Conservation (phyloP, 2,329 filamentous ascomycete genomes). For the Trichoderma hamatum region DNA sequence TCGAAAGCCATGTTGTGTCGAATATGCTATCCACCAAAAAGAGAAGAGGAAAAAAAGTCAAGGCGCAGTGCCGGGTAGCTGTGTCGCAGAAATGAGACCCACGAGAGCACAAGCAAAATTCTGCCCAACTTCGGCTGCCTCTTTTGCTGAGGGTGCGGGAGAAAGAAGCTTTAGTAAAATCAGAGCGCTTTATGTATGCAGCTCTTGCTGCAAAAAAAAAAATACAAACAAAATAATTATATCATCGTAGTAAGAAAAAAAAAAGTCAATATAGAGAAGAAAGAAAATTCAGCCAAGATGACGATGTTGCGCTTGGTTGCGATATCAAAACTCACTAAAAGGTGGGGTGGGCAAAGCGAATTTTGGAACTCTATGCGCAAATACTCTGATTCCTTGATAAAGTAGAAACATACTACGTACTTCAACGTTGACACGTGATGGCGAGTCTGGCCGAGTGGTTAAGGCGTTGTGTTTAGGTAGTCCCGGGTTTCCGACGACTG, state of each 20-base stretch:
- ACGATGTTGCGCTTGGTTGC: not conserved
- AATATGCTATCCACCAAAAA: not conserved
- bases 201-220: not conserved
- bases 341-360: not conserved
- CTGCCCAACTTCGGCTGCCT: not conserved
- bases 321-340: not conserved
- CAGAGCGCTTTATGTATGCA: not conserved
- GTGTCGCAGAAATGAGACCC: not conserved
- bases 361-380: not conserved
- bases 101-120: not conserved
- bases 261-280: not conserved
- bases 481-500: conserved; percentile 27
- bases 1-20: conserved; percentile 45
- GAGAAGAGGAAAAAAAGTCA: not conserved
- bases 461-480: conserved; percentile 59
- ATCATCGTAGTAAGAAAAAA: not conserved
- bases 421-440: conserved; percentile 12
- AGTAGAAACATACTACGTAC: not conserved
- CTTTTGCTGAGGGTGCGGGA: not conserved
- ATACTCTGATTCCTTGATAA: not conserved
- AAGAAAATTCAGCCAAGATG: not conserved
- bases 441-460: conserved; percentile 58
- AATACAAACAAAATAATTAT: not conserved
- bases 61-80: not conserved
- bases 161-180: not conserved